Base-by-base conservation (phyloP, 2,329 filamentous ascomycete species). In the Clonostachys solani region DNA sequence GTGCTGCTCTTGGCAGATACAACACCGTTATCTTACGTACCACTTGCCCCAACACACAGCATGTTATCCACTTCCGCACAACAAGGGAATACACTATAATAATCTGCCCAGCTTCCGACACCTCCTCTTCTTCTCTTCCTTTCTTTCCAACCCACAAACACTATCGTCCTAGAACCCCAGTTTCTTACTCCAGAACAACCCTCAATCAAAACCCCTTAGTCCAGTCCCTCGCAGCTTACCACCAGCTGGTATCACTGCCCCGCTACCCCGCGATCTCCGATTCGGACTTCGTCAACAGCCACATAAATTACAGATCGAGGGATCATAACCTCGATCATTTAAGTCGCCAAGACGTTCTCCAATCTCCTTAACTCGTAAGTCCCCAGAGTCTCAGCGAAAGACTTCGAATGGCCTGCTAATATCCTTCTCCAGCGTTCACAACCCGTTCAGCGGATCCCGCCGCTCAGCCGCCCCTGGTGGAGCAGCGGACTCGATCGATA, bases 361-460 rank as follows among this genome's bases (percentile, higher is more conserved):
- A 96, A 95, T 77, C 87, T 95, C 62, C 86, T 96, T 60, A 94
- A 94, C 83, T 96, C 91, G 92, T 96, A 81, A 70, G 90, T 66
- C 16, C 34, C 43, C 19, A 12, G 23, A 10, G 23, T 29, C 23
- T 29, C 8, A 10, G 9, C 23, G 9, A 29, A 29, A 29, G 23
- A 29, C 9, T 29, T 10, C 23, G 23, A 29, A n/a, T 15, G 6
- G 13, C 18, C 36, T 15, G 15, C 12, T n/a, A 9, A 15, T 19
- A 15, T 44, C 34, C 4, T 38, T 18, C 35, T 4, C 42, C 68
- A 96, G 92, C 70, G 81, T 85, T 73, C 91, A 96, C 77, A 87
- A 96, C 83, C 89, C 91, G 80, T 95, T 91, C 85, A 92, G 92
- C 81, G 87, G 87, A 84, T 87, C 83, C 87, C 90, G 89, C 82